phyloP scores from a whole-genome alignment of 179 eudicot genomes.

The Sideroxylon spinosum region DNA sequence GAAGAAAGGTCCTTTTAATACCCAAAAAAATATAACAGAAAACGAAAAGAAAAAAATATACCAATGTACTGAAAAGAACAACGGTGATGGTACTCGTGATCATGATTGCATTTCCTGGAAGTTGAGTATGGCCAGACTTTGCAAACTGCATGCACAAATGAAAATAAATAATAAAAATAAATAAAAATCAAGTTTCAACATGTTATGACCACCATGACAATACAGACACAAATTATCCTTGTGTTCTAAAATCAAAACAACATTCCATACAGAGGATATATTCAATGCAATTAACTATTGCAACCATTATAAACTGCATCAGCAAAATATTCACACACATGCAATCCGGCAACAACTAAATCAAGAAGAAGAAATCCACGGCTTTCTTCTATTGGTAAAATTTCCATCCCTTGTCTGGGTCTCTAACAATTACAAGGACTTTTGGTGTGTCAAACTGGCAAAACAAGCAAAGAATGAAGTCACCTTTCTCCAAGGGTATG shows the following conservation, averaged over 20 bases:
- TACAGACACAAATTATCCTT: background rate
- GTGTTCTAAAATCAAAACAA: background rate
- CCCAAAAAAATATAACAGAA: too few relatives aligned
- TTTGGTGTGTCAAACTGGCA: too few relatives aligned
- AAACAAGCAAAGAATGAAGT: too few relatives aligned
- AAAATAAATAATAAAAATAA: too few relatives aligned
- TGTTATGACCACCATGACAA: background rate
- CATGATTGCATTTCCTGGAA: slow-evolving; percentile 58
- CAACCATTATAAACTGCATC: slow-evolving; percentile 8
- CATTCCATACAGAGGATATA: background rate
- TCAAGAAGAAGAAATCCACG: background rate
- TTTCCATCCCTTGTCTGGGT: too few relatives aligned
- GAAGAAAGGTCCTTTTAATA: background rate
- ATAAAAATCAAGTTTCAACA: background rate
- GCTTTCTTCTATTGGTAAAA: background rate
- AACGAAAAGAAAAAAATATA: slow-evolving; percentile 11
- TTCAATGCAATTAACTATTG: background rate
- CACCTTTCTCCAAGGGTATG: too few relatives aligned
- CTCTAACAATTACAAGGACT: too few relatives aligned
- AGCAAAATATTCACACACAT: background rate
- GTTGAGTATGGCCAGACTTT: slow-evolving; percentile 55
- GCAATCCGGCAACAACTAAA: too few relatives aligned
- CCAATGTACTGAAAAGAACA: slow-evolving; percentile 67
- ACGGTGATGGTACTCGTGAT: slow-evolving; percentile 62
- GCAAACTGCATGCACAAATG: slow-evolving; percentile 39